Conservation (phyloP, 176 grass and related monocot genomes). For the Pontederia crassipes region DNA sequence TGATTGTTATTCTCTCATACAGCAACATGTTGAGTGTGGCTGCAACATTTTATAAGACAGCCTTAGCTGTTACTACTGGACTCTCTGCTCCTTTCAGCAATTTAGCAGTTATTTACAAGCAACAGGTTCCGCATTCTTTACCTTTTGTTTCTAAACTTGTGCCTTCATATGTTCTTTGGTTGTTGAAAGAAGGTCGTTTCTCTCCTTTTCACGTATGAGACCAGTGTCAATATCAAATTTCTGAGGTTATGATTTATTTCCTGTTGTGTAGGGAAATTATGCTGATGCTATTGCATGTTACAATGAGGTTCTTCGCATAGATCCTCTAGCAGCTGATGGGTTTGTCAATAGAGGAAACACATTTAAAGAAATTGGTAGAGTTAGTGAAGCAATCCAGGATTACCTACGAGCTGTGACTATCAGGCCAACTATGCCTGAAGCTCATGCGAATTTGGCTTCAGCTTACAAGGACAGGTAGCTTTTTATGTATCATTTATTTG, state of each 20-base stretch:
- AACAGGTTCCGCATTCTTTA: constrained; percentile 41
- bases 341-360: constrained; percentile 91
- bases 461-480: constrained; percentile 83
- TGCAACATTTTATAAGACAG: constrained; percentile 76
- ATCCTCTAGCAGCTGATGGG: constrained; percentile 72
- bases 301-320: constrained; percentile 65
- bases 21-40: constrained; percentile 65
- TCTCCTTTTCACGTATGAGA: background rate
- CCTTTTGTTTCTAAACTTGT: constrained; percentile 12
- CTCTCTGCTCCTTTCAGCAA: constrained; percentile 83
- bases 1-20: constrained; percentile 19
- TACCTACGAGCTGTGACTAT: constrained; percentile 61
- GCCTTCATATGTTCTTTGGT: background rate
- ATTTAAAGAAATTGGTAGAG: constrained; percentile 81
- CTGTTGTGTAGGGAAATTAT: constrained; percentile 62
- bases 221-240: background rate
- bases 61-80: constrained; percentile 71
- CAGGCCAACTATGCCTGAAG: constrained; percentile 83
- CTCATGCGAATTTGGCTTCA: constrained; percentile 86
- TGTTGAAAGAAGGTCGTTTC: background rate
- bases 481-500: background rate
- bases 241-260: background rate
- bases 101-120: constrained; percentile 88
- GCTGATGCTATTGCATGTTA: constrained; percentile 79
- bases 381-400: constrained; percentile 89